A percentile compares a stretch with the other conserved stretches of the same genome.
phyloP scores from a whole-genome alignment of 768 basidiomycete species.

The Dendrothele bispora region DNA sequence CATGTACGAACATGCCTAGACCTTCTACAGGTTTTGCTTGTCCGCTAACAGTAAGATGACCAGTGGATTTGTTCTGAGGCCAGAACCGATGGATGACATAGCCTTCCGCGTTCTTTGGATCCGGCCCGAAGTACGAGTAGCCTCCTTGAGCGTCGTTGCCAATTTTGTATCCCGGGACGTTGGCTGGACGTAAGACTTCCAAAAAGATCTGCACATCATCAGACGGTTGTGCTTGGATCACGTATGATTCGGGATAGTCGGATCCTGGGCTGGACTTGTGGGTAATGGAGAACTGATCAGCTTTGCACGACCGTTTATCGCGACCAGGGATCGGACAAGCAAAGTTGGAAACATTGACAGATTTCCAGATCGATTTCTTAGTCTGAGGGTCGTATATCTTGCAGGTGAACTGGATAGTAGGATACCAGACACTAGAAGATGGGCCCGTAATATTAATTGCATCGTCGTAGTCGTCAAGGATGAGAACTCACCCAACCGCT shows the following conservation, averaged over 20 bases:
- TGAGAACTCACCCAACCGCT: conserved; percentile 71
- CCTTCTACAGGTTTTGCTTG: conserved; percentile 57
- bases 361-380: conserved; percentile 79
- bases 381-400: conserved; percentile 82
- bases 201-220: conserved; percentile 80
- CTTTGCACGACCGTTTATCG: conserved; percentile 86
- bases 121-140: conserved; percentile 81
- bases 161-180: conserved; percentile 86
- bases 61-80: conserved; percentile 65
- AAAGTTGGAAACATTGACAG: conserved; percentile 82
- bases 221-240: conserved; percentile 75
- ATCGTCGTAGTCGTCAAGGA: conserved; percentile 8
- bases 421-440: conserved; percentile 78
- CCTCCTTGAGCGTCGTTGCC: conserved; percentile 89
- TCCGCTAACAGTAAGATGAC: conserved; percentile 69
- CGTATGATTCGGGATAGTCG: conserved; percentile 75
- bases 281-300: conserved; percentile 81
- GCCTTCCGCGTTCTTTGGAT: conserved; percentile 69
- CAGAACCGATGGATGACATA: conserved; percentile 92
- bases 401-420: conserved; percentile 92
- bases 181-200: conserved; percentile 64
- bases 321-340: conserved; percentile 69
- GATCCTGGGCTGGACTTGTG: conserved; percentile 54
- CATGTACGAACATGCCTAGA: conserved; percentile 87
- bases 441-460: conserved; percentile 9